Percentiles rank a stretch among this genome's conserved stretches.
Conservation (phyloP, 495 filamentous ascomycete genomes). For the Tuber indicum region DNA sequence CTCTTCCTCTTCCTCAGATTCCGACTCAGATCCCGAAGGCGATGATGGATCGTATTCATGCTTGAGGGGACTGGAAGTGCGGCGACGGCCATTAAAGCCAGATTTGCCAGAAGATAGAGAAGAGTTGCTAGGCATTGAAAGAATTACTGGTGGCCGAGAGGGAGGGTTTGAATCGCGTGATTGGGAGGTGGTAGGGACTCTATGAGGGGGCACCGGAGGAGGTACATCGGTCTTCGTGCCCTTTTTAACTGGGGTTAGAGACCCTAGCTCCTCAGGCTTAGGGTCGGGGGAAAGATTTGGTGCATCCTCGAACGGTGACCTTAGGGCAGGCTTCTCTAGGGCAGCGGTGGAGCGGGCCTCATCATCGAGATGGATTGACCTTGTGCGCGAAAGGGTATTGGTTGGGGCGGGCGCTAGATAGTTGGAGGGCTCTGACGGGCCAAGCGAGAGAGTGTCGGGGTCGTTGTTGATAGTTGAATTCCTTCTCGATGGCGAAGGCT, state of each 20-base stretch:
- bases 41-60: slow-evolving; percentile 96
- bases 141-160: slow-evolving; percentile 42
- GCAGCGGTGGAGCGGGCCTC: slow-evolving; percentile 28
- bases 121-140: slow-evolving; percentile 45
- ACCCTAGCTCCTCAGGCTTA: slow-evolving; percentile 44
- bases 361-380: slow-evolving; percentile 39
- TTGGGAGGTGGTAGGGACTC: slow-evolving; percentile 46
- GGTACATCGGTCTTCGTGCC: slow-evolving; percentile 43
- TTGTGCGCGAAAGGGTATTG: slow-evolving; percentile 29
- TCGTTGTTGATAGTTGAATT: slow-evolving; percentile 22
- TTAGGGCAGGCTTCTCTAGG: slow-evolving; percentile 4
- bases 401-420: slow-evolving; percentile 13
- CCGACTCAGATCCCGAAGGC: slow-evolving; percentile 49
- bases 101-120: slow-evolving; percentile 33
- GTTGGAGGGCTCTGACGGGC: slow-evolving; percentile 14
- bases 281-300: slow-evolving; percentile 40
- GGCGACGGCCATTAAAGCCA: slow-evolving; percentile 44
- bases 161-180: slow-evolving; percentile 47
- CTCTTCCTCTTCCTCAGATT: slow-evolving; percentile 47
- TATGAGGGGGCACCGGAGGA: slow-evolving; percentile 52
- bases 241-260: slow-evolving; percentile 33
- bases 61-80: slow-evolving; percentile 89
- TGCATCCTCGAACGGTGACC: slow-evolving; percentile 43
- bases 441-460: slow-evolving; percentile 18
- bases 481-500: slow-evolving; percentile 27